Base-by-base conservation (phyloP, 1,284 basidiomycete genomes). In the Porogramme epimiltina region DNA sequence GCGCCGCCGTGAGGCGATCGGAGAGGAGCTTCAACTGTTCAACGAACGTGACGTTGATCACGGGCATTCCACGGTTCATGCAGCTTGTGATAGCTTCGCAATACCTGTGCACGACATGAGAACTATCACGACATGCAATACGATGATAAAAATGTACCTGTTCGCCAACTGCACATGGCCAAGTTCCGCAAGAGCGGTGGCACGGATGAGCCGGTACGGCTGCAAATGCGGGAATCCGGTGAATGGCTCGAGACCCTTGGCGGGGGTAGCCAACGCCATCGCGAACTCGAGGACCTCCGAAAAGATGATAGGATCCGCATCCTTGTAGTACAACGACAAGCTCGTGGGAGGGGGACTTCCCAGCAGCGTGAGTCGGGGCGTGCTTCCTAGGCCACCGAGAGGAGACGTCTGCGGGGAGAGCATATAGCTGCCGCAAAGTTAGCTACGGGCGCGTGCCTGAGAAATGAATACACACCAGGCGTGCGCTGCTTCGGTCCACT, bases 241-340 rank as follows among this genome's bases (percentile, higher is more conserved):
- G 69, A 93, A 96, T 1, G 85, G 63, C 51, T 98, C 96, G 62
- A 94, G 89, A 8, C 95, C 93, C 71, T 98, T 98, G 4, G 78
- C 66, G 0, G 83, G 72, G 0, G 86, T 73, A 16, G 82, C 74
- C 20, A 98, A 73, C 18, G 93, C 93, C 51, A 95, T 70, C 0
- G 93, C 95, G 67, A 93, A 99, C 72, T 99, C 97, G 9, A 89
- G 76, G 37, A 98, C 87, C 73, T 99, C 97, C 5, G 94, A 89
- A 60, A 98, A 85, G 56, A 97, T 82, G 52, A 95, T 78, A 6
- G 87, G 75, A 66, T 98, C 95, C 9, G 82, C 71, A 65, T 95
- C 86, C 63, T 81, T 84, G 62, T 79, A 74, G 63, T 87, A 88
- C 33, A 71, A 75, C 0, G 81, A 74, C 48, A 71, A 73, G 15